Conservation (phyloP, 345 rosid genomes). For the Eutrema heterophyllum region DNA sequence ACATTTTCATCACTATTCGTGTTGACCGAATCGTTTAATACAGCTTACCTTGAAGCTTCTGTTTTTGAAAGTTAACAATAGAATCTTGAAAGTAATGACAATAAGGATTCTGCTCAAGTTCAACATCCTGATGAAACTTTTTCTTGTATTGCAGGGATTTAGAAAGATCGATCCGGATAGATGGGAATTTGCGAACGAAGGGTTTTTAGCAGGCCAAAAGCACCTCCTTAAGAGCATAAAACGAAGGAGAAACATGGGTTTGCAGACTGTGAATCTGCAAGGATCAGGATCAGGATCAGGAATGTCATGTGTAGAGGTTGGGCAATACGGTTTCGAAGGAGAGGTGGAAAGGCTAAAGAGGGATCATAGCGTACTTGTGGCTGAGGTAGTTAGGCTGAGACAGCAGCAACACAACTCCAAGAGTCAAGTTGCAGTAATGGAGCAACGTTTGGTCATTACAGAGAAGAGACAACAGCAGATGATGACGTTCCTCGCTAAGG, state of each 20-base stretch:
- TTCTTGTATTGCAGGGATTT: conserved; percentile 55
- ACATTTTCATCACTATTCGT: no score
- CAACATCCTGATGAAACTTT: neutral
- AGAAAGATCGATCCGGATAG: conserved; percentile 82
- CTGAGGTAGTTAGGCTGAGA: conserved; percentile 55
- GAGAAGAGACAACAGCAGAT: conserved; percentile 75
- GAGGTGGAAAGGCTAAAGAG: conserved; percentile 62
- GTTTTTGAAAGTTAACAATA: neutral
- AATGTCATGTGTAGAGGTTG: conserved; percentile 57
- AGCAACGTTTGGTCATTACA: conserved; percentile 41
- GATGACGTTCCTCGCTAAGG: conserved; percentile 70
- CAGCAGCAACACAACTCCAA: conserved; percentile 68
- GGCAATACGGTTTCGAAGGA: conserved; percentile 56
- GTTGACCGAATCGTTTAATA: neutral
- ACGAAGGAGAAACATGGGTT: conserved; percentile 51
- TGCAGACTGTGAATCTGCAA: conserved; percentile 32
- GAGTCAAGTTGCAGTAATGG: conserved; percentile 46
- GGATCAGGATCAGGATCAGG: conserved; percentile 43
- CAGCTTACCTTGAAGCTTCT: neutral
- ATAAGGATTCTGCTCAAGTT: neutral
- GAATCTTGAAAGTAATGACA: neutral
- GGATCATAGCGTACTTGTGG: conserved; percentile 46
- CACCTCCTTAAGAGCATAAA: conserved; percentile 72
- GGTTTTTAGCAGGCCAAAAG: conserved; percentile 80
- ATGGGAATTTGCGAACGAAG: conserved; percentile 93